A percentile compares a stretch with the other conserved stretches of the same genome.
Conservation (phyloP, 352 stramenopile species). For the Phytophthora crassamura region DNA sequence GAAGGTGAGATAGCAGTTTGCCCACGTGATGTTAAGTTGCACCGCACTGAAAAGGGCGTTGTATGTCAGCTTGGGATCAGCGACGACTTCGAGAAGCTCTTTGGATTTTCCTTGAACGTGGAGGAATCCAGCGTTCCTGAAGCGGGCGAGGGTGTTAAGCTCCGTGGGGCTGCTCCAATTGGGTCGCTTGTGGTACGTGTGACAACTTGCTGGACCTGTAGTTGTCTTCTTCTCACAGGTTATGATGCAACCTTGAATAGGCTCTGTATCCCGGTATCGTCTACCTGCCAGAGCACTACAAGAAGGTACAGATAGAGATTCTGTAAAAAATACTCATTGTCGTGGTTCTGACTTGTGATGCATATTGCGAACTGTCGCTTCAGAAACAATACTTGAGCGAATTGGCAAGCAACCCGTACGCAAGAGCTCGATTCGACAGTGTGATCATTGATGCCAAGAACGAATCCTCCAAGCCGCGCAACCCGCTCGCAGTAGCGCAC, state of each 20-base stretch:
- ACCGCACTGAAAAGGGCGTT: conserved; percentile 13
- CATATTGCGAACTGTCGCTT: neutral
- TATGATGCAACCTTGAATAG: conserved; percentile 28
- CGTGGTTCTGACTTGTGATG: too few species aligned
- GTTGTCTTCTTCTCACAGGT: conserved; percentile 4
- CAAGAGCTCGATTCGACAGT: conserved; percentile 85
- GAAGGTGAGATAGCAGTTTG: conserved; percentile 15
- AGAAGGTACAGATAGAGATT: conserved; percentile 55
- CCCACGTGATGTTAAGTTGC: neutral
- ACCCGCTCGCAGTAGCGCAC: conserved; percentile 78
- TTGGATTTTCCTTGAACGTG: conserved; percentile 79
- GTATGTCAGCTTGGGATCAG: conserved; percentile 38
- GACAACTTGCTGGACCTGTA: too few species aligned
- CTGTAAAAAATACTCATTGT: too few species aligned
- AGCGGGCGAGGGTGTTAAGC: conserved; percentile 78
- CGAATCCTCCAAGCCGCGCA: conserved; percentile 61
- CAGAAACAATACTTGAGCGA: conserved; percentile 67
- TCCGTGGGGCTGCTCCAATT: conserved; percentile 62
- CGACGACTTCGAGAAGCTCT: conserved; percentile 55
- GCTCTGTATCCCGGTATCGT: conserved; percentile 81
- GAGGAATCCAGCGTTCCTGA: conserved; percentile 66
- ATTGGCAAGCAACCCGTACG: conserved; percentile 80
- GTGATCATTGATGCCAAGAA: conserved; percentile 88
- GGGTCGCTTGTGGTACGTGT: conserved; percentile 73
- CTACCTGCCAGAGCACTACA: conserved; percentile 88